Base-by-base conservation (phyloP, 495 filamentous ascomycete genomes). In the Xylaria curta region DNA sequence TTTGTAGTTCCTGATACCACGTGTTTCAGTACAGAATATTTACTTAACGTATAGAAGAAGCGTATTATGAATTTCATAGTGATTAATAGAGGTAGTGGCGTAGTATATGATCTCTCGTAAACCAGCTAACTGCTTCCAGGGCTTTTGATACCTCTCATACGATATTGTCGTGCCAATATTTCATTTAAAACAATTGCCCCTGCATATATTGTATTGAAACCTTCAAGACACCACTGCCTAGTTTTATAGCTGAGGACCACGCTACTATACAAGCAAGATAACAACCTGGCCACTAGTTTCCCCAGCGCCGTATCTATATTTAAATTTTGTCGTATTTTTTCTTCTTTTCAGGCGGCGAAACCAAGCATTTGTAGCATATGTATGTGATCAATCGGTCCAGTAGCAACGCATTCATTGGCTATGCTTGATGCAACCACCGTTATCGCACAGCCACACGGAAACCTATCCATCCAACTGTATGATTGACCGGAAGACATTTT, bases 371-470 rank as follows among this genome's bases (percentile, higher is more conserved):
- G 17, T 13, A 53, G 44, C 7, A n/a, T 53, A 9, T 21, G 6
- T 38, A 40, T 49, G 24, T 15, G 0, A 40, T 28, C 24, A 38
- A 36, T 53, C 15, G 9, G 31, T 4, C 17, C 0, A 53, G 31
- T 66, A 24, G 65, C 36, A 33, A 51, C 46, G 7, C 17, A 0
- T 33, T 51, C 42, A 69, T 69, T 60, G 42, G 40, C 24, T 4
- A 10, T n/a, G 38, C 33, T 49, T 38, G 8, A 36, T 61, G 42
- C 24, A 61, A 47, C 28, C 24, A 31, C 47, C 17, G 36, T 19
- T 46, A 38, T 59, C 66, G 26, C 53, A 68, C 24, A 68, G 66
- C 66, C 67, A 59, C 62, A 49, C 6, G 4, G 12, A 4, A 36
- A 13, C 38, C 38, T 42, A 13, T 13, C 8, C n/a, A 46, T 33